Evolutionary conservation across 371 early-diverging fungal genomes (phyloP).

Genomic region (Mucor irregularis): DNA sequence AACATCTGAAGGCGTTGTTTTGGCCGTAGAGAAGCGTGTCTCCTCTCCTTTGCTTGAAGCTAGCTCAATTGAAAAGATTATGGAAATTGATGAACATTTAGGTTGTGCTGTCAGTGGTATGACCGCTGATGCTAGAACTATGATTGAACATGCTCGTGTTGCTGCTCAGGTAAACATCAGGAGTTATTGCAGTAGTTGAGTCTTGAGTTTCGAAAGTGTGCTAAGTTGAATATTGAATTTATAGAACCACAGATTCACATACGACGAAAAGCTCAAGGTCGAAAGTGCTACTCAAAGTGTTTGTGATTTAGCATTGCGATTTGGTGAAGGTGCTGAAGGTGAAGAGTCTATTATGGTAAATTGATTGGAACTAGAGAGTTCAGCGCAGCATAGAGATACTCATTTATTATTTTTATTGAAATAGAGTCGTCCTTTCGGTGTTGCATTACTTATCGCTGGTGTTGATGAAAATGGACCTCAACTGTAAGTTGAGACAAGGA

Average conservation of each 20-base stretch:
- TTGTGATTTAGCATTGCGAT: conserved; percentile 95
- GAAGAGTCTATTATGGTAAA: conserved; percentile 94
- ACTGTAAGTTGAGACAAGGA: conserved; percentile 70
- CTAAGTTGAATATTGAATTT: neutral
- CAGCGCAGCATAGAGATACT: neutral
- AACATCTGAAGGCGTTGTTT: conserved; percentile 89
- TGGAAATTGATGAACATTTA: conserved; percentile 93
- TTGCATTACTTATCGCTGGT: conserved; percentile 97
- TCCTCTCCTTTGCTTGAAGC: conserved; percentile 92
- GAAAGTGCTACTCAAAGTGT: conserved; percentile 96
- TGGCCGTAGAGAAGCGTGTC: conserved; percentile 97
- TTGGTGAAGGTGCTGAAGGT: conserved; percentile 96
- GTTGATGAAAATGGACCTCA: conserved; percentile 98
- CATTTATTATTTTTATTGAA: neutral
- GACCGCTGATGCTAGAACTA: conserved; percentile 94
- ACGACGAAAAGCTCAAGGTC: conserved; percentile 92
- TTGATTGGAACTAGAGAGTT: neutral
- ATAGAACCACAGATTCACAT: conserved; percentile 93
- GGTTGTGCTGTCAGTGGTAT: conserved; percentile 98
- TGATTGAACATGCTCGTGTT: conserved; percentile 96
- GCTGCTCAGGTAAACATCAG: conserved; percentile 93
- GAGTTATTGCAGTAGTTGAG: no score
- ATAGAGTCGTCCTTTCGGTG: conserved; percentile 98
- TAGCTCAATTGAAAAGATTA: conserved; percentile 94
- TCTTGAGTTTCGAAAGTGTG: neutral